These are phyloP conservation scores for Amylocystis lapponica DNA, from an alignment of 768 basidiomycete genomes.

Conservation along the genomic window DNA sequence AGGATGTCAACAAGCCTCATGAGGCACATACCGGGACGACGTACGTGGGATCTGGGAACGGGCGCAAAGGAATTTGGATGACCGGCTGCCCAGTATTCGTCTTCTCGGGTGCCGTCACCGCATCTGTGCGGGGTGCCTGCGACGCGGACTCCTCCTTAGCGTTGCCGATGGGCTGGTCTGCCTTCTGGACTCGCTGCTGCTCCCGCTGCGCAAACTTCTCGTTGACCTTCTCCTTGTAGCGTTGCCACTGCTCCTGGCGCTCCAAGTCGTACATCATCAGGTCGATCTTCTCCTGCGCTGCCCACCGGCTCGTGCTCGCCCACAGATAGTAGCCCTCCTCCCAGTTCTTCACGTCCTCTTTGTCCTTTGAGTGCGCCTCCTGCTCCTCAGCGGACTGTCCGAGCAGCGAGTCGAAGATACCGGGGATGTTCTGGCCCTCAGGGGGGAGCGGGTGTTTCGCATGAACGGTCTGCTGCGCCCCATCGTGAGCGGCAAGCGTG, in stretches of 20 bases:
- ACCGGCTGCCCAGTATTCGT: neutral
- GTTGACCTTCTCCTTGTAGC: constrained; percentile 39
- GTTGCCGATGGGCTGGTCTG: neutral
- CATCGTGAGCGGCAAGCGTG: constrained; percentile 13
- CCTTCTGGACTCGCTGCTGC: constrained; percentile 3
- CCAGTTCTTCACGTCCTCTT: constrained; percentile 51
- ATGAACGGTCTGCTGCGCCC: neutral
- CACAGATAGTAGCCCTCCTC: constrained; percentile 74
- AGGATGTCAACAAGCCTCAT: neutral
- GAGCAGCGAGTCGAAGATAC: constrained; percentile 28
- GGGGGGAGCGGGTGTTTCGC: constrained; percentile 53
- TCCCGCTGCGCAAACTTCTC: constrained; percentile 47
- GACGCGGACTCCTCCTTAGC: neutral
- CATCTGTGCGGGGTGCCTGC: neutral
- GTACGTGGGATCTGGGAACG: constrained; percentile 16
- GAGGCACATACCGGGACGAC: neutral
- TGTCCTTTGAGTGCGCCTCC: constrained; percentile 8
- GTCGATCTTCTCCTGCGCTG: constrained; percentile 48
- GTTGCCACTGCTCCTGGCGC: constrained; percentile 39
- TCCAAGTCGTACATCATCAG: constrained; percentile 56
- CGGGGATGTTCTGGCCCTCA: constrained; percentile 49
- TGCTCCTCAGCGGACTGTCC: constrained; percentile 8
- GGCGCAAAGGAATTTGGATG: constrained; percentile 2
- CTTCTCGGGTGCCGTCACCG: neutral
- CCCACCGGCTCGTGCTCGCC: constrained; percentile 49